Base-by-base conservation (phyloP, 2,329 filamentous ascomycete species). In the Aspergillus amoenus region DNA sequence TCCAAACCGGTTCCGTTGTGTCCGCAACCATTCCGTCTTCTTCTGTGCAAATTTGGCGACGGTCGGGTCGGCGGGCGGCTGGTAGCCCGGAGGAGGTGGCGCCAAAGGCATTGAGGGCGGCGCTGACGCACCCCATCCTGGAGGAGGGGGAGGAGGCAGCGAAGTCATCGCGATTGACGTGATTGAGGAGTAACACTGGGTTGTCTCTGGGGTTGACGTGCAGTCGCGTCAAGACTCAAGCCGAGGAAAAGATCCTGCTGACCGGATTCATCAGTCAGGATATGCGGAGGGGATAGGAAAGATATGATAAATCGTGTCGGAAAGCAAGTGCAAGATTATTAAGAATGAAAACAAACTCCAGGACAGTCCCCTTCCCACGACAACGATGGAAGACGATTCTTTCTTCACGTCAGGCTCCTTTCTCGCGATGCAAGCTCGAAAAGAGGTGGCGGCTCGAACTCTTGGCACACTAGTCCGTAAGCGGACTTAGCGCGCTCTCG, bases 21-120 rank as follows among this genome's bases (percentile, higher is more conserved):
- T 86, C 61, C 93, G 89, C 68, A 97, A 82, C 95, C 95, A 99
- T 87, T 97, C 93, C 74, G 92, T 96, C 84, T 97, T 99, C 84
- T 97, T 99, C 77, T 97, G 91, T 57, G 93, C 91, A 70, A 97
- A 96, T 79, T 99, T 99, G 52, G 92, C 92, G 69, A 91, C 83
- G 64, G 93, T 90, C 44, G 92, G 88, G 71, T 97, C 88, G 64
- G 87, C 83, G 22, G 88, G 85, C 43, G 92, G 91, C 62, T 87
- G 87, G 74, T 92, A 95, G 41, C 91, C 91, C 24, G 92, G 92
- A 22, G 93, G 92, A 52, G 92, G 91, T 61, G 93, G 92, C 52
- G 89, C 80, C 69, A 81, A 68, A 61, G 80, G 77, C 68, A 82
- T 78, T 7, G 80, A 78, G 51, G 79, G 79, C 66, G 81, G 78